phyloP scores from a whole-genome alignment of 208 protist genomes.

The Sergeia podlipaevii region DNA sequence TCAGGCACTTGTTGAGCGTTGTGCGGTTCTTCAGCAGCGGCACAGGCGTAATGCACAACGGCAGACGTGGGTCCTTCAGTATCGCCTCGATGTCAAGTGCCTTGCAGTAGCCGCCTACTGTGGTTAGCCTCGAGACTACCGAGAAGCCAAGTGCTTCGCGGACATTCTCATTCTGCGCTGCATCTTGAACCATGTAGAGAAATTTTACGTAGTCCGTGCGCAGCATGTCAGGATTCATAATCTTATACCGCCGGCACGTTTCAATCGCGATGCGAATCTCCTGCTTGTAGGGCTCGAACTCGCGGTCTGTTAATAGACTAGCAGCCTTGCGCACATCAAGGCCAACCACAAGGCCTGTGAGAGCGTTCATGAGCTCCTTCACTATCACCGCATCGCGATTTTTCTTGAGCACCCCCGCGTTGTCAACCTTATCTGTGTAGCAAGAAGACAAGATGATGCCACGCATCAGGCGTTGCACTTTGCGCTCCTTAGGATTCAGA shows the following conservation, averaged over 20 bases:
- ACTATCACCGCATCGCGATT: constrained; percentile 68
- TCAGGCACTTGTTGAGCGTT: constrained; percentile 79
- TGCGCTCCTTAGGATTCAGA: constrained; percentile 75
- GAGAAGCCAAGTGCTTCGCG: constrained; percentile 78
- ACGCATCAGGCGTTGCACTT: constrained; percentile 86
- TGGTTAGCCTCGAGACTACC: constrained; percentile 63
- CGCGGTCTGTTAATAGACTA: constrained; percentile 40
- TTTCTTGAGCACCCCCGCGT: constrained; percentile 41
- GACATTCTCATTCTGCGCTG: constrained; percentile 64
- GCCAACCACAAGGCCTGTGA: constrained; percentile 80
- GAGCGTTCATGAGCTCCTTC: constrained; percentile 75
- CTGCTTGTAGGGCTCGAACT: constrained; percentile 65
- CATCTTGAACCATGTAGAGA: constrained; percentile 90
- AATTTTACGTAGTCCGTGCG: constrained; percentile 93
- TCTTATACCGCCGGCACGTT: constrained; percentile 90
- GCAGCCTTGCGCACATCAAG: constrained; percentile 65
- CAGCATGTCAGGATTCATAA: constrained; percentile 94
- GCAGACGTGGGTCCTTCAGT: constrained; percentile 59
- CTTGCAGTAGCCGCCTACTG: constrained; percentile 71
- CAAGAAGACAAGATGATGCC: constrained; percentile 79
- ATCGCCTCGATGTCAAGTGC: constrained; percentile 45
- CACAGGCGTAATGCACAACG: constrained; percentile 89
- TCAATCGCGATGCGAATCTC: constrained; percentile 74
- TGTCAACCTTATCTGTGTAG: constrained; percentile 93
- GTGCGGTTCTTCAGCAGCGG: constrained; percentile 64